Evolutionary conservation across 1,139 yeast genomes (phyloP).

Genomic region (Meyerozyma sp.): DNA sequence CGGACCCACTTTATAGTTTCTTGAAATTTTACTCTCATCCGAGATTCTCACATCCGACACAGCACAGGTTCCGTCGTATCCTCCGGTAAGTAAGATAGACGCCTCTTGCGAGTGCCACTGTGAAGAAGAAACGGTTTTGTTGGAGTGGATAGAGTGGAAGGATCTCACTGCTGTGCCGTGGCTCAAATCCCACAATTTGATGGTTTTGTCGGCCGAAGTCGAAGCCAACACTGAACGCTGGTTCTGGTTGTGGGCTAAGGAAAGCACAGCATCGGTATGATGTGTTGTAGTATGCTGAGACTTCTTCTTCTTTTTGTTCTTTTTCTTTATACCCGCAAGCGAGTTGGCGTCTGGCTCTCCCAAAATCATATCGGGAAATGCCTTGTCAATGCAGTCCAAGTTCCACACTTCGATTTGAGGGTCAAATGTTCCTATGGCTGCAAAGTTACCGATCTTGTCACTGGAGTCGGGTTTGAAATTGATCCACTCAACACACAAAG

Average conservation of each 20-base stretch:
- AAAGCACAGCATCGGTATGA: conserved; percentile 91
- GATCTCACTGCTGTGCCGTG: conserved; percentile 73
- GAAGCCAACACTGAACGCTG: conserved; percentile 88
- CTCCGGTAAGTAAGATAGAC: conserved; percentile 84
- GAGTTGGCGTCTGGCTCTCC: conserved; percentile 68
- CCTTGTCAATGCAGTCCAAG: conserved; percentile 84
- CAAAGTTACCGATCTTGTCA: conserved; percentile 72
- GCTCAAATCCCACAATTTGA: conserved; percentile 90
- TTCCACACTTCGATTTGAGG: conserved; percentile 98
- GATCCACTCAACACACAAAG: conserved; percentile 94
- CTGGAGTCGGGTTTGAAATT: conserved; percentile 55
- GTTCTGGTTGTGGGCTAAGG: conserved; percentile 74
- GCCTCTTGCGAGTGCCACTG: conserved; percentile 80
- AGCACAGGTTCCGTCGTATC: conserved; percentile 80
- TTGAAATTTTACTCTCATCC: conserved; percentile 55
- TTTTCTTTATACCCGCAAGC: conserved; percentile 33
- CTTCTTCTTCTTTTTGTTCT: conserved; percentile 48
- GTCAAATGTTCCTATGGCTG: conserved; percentile 95
- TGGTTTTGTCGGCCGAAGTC: conserved; percentile 92
- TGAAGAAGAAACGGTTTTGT: conserved; percentile 78
- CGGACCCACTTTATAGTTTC: conserved; percentile 53
- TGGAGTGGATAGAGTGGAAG: conserved; percentile 49
- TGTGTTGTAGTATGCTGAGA: conserved; percentile 61
- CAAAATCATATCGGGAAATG: conserved; percentile 88
- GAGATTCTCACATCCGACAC: conserved; percentile 80